Evolutionary conservation across 345 rosid genomes (phyloP).

Genomic region (Populus simonii): DNA sequence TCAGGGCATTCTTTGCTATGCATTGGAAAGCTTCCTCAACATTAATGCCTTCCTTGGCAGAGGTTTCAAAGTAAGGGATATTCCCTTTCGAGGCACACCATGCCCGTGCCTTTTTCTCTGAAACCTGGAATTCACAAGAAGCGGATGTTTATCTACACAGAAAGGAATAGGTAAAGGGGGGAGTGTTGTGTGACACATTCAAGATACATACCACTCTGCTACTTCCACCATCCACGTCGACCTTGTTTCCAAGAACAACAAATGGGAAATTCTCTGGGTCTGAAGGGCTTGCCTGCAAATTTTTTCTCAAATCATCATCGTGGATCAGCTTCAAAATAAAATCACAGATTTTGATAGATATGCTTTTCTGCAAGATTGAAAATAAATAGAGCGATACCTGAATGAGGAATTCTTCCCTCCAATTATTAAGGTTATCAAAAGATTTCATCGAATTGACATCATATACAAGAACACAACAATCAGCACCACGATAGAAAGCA

Average conservation of each 20-base stretch:
- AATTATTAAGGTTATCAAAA: slow-evolving; percentile 80
- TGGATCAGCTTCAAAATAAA: neutral
- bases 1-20: slow-evolving; percentile 89
- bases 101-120: slow-evolving; percentile 91
- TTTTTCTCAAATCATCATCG: neutral
- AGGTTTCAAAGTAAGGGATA: slow-evolving; percentile 95
- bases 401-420: slow-evolving; percentile 88
- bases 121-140: slow-evolving; percentile 47
- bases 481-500: slow-evolving; percentile 85
- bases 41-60: slow-evolving; percentile 94
- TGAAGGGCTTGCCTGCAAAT: slow-evolving; percentile 36
- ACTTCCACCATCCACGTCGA: slow-evolving; percentile 36
- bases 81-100: slow-evolving; percentile 99
- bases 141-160: neutral
- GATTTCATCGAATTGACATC: slow-evolving; percentile 90
- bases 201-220: slow-evolving; percentile 32
- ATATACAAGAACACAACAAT: slow-evolving; percentile 83
- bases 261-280: slow-evolving; percentile 41
- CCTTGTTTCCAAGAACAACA: slow-evolving; percentile 39
- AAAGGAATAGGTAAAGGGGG: neutral
- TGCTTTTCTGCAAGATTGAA: neutral
- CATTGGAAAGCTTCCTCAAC: slow-evolving; percentile 97
- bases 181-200: neutral
- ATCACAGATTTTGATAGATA: neutral
- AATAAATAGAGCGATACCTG: slow-evolving; percentile 41